Base-by-base conservation (phyloP, 1,284 basidiomycete species). In the Neotropicomus parvogracilis region DNA sequence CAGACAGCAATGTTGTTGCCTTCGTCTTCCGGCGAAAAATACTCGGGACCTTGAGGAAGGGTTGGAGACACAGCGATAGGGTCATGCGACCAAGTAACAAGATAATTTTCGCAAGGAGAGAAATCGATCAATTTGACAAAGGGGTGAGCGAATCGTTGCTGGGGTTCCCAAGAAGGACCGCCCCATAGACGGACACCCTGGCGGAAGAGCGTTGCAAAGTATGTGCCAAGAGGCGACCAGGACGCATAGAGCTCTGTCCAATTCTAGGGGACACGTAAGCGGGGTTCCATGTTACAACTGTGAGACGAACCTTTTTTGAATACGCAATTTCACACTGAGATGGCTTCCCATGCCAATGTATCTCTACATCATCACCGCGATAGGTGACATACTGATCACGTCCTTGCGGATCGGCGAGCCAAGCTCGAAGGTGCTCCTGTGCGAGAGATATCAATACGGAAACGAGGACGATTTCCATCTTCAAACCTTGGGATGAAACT, bases 161-260 rank as follows among this genome's bases (percentile, higher is more conserved):
- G 83, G 45, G 81, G 83, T 58, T 88, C 83, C 83, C 91, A 97
- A 16, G 89, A 91, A 27, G 83, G 69, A 21, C 97, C 97, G 48
- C 93, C 95, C 93, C 95, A 99, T 37, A 99, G 78, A 38, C 92
- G 89, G 52, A 98, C 90, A 71, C 97, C 97, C 69, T 94, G 95
- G 38, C 91, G 82, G 69, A 98, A 97, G 49, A 98, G 81, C 9
- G 97, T 97, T 40, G 94, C 87, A 53, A 99, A 78, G 67, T 88
- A 93, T 19, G 95, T 98, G 46, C 97, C 97, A 51, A 89, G 78
- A 28, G 95, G 95, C 31, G 97, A 98, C 97, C 97, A 99, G 42
- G 91, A 88, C 35, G 95, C 88, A 72, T 98, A 99, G 37, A 97
- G 86, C 64, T 99, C 94, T 62, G 93, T 97, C 94, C 97, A 99